Evolutionary conservation across 768 basidiomycete species (phyloP).

Genomic region (Baorangia bicolor): DNA sequence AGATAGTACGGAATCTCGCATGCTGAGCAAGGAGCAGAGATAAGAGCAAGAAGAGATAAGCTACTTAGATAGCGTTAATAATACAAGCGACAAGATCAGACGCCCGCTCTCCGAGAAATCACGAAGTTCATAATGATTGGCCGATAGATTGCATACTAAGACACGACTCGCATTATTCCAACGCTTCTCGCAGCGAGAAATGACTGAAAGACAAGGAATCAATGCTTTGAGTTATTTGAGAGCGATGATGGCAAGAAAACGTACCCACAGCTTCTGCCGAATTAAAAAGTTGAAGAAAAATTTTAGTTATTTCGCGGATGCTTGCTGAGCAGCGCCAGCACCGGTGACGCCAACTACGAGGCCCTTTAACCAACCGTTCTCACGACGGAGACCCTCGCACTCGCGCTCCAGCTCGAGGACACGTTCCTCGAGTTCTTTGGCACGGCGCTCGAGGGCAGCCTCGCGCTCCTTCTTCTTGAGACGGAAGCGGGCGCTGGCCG

Average conservation of each 20-base stretch:
- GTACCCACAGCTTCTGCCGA: background rate
- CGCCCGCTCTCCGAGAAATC: background rate
- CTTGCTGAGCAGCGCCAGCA: conserved; percentile 44
- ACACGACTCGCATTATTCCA: background rate
- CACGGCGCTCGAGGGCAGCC: conserved; percentile 78
- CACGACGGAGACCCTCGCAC: conserved; percentile 82
- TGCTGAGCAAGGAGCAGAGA: background rate
- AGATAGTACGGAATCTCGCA: background rate
- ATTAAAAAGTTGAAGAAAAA: background rate
- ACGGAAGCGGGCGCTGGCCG: conserved; percentile 90
- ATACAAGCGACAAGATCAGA: conserved; percentile 17
- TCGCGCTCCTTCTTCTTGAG: conserved; percentile 97
- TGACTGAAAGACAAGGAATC: background rate
- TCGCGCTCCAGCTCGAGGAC: conserved; percentile 86
- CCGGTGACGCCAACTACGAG: conserved; percentile 87
- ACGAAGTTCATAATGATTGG: background rate
- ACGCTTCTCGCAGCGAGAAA: background rate
- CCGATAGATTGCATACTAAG: background rate
- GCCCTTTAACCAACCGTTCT: conserved; percentile 92
- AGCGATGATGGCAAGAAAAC: background rate
- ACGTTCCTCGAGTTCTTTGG: conserved; percentile 79
- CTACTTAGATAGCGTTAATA: conserved; percentile 15
- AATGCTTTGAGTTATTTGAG: background rate
- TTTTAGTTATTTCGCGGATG: conserved; percentile 16
- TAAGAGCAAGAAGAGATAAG: no score